Percentiles rank a stretch among this genome's conserved stretches.
These are phyloP conservation scores for Candida ulmi DNA, from an alignment of 805 yeast species.

Conservation along the genomic window DNA sequence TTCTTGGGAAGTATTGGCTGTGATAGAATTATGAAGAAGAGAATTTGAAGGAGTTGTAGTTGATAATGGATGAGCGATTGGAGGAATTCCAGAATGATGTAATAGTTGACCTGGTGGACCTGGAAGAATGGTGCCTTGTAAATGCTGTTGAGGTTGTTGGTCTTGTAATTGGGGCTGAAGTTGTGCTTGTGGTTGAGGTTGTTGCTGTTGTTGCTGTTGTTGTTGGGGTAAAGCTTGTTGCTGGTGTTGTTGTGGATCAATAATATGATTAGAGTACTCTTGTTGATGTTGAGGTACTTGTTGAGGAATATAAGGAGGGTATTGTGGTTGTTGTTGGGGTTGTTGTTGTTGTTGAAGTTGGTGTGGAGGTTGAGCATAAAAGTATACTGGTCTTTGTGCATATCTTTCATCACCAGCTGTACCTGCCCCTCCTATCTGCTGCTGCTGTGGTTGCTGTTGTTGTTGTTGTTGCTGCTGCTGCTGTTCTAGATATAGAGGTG, in stretches of 20 bases:
- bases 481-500: slow-evolving; percentile 2
- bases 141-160: neutral
- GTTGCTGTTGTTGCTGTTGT: neutral
- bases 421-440: neutral
- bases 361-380: neutral
- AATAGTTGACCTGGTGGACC: neutral
- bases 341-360: neutral
- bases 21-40: neutral
- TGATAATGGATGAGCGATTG: neutral
- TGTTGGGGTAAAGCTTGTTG: neutral
- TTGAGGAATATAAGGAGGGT: neutral
- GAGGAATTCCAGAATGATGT: neutral
- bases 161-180: no score
- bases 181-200: neutral
- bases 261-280: neutral
- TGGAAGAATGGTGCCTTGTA: neutral
- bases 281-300: neutral
- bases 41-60: neutral
- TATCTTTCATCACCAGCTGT: slow-evolving; percentile 1
- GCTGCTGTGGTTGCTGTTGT: slow-evolving; percentile 5
- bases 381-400: slow-evolving; percentile 1
- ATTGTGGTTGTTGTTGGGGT: neutral
- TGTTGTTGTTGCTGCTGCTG: slow-evolving; percentile 2
- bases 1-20: slow-evolving; percentile 2
- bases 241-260: no score